These are phyloP conservation scores for Hypomyces rosellus DNA, from an alignment of 2,329 filamentous ascomycete genomes.

Conservation along the genomic window DNA sequence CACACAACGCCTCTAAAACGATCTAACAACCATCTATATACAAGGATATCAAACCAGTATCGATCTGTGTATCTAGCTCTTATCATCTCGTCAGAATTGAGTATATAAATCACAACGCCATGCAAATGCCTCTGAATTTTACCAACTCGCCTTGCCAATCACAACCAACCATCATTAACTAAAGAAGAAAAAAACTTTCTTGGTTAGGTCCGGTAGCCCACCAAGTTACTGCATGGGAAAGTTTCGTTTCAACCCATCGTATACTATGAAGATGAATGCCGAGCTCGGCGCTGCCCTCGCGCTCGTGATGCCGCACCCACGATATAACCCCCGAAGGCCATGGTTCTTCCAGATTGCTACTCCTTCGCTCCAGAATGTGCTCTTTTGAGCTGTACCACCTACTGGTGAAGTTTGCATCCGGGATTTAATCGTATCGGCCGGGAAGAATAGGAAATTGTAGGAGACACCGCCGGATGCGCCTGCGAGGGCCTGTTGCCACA, in stretches of 20 bases:
- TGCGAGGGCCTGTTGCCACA: slow-evolving; percentile 82
- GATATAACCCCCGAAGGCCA: slow-evolving; percentile 79
- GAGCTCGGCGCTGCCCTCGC: slow-evolving; percentile 84
- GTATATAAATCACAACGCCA: background rate
- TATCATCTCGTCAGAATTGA: too few relatives aligned
- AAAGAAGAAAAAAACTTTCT: slow-evolving; percentile 13
- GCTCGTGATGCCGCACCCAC: slow-evolving; percentile 92
- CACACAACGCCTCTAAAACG: too few relatives aligned
- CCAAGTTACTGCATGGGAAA: slow-evolving; percentile 43
- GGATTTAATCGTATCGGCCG: slow-evolving; percentile 94
- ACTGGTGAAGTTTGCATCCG: slow-evolving; percentile 88
- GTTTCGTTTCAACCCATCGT: slow-evolving; percentile 72
- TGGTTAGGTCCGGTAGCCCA: too few relatives aligned
- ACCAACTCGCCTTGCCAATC: background rate
- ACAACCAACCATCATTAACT: background rate
- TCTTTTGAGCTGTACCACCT: slow-evolving; percentile 45
- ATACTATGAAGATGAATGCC: slow-evolving; percentile 97
- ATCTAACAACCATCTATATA: background rate
- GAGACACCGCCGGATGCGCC: slow-evolving; percentile 84
- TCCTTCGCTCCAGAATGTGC: slow-evolving; percentile 68
- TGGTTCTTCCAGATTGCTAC: slow-evolving; percentile 72
- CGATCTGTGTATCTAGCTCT: background rate
- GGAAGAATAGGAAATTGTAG: slow-evolving; percentile 97
- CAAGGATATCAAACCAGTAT: background rate
- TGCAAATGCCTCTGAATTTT: background rate